phyloP scores from a whole-genome alignment of 1,284 basidiomycete genomes.

The Xanthoconium separans region DNA sequence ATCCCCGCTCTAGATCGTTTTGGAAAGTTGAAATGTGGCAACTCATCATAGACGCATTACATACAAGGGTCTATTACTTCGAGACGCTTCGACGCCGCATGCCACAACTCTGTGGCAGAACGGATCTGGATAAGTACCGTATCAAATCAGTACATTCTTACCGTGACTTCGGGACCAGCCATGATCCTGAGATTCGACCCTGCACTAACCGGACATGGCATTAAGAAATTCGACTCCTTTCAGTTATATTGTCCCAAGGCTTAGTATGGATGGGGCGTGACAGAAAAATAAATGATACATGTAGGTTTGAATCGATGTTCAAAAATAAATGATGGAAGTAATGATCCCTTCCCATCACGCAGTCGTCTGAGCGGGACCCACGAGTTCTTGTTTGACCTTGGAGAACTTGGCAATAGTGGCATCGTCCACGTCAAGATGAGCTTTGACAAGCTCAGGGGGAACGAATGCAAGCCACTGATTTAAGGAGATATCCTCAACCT shows the following conservation, averaged over 20 bases:
- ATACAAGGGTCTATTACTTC: too few relatives aligned
- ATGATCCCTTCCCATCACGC: neutral
- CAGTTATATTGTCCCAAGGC: too few relatives aligned
- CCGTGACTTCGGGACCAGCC: neutral
- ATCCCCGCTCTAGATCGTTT: too few relatives aligned
- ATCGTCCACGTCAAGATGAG: slow-evolving; percentile 49
- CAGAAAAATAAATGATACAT: slow-evolving; percentile 15
- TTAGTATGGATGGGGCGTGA: too few relatives aligned
- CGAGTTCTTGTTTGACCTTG: slow-evolving; percentile 33
- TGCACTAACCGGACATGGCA: slow-evolving; percentile 7
- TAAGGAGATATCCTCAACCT: slow-evolving; percentile 45
- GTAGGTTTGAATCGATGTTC: neutral
- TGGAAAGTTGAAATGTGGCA: too few relatives aligned
- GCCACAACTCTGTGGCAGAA: neutral
- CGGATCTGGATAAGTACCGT: neutral
- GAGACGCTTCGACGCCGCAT: too few relatives aligned
- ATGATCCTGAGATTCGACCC: slow-evolving; percentile 1
- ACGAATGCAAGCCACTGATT: slow-evolving; percentile 57
- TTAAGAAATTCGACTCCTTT: neutral
- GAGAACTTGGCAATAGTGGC: slow-evolving; percentile 42
- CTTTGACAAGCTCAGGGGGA: slow-evolving; percentile 53
- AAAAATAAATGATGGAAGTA: neutral
- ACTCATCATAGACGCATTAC: too few relatives aligned
- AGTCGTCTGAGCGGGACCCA: slow-evolving; percentile 21
- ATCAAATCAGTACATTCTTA: neutral